Conservation (phyloP, 2,329 filamentous ascomycete genomes). For the Dryadomyces sulphureus region DNA sequence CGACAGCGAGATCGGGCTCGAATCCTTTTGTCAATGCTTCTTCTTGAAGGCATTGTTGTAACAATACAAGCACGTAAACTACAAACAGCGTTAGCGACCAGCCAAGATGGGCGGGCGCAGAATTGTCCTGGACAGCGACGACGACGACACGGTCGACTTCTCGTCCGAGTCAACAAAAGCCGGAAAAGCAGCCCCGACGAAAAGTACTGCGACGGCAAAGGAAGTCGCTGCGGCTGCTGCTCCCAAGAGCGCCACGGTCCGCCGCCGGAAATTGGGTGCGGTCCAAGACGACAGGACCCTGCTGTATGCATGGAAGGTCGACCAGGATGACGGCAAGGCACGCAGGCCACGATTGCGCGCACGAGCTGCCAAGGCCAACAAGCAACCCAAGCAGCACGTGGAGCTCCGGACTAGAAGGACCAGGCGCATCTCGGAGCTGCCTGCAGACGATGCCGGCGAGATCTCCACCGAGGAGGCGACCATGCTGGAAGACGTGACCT, state of each 20-base stretch:
- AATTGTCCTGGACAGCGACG: conserved; percentile 9
- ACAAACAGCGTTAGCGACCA: background rate
- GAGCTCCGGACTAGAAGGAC: conserved; percentile 6
- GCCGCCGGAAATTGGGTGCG: conserved; percentile 5
- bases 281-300: conserved; percentile 4
- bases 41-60: background rate
- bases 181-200: background rate
- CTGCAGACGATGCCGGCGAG: conserved; percentile 5
- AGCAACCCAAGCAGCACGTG: conserved; percentile 1
- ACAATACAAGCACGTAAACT: background rate
- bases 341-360: background rate
- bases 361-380: background rate
- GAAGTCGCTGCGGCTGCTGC: background rate
- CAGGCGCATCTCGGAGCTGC: conserved; percentile 1
- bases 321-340: background rate
- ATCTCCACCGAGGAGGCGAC: conserved; percentile 8
- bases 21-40: too few species aligned
- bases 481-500: conserved; percentile 6
- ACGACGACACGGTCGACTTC: conserved; percentile 3
- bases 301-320: conserved; percentile 3
- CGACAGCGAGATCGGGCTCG: too few species aligned
- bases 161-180: background rate
- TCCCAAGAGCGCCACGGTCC: background rate
- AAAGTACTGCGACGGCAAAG: background rate
- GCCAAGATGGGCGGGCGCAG: conserved; percentile 1